Percentiles rank a stretch among this genome's conserved stretches.
Evolutionary conservation across 108 stramenopile genomes (phyloP).

Genomic region (Nitzschia palea): DNA sequence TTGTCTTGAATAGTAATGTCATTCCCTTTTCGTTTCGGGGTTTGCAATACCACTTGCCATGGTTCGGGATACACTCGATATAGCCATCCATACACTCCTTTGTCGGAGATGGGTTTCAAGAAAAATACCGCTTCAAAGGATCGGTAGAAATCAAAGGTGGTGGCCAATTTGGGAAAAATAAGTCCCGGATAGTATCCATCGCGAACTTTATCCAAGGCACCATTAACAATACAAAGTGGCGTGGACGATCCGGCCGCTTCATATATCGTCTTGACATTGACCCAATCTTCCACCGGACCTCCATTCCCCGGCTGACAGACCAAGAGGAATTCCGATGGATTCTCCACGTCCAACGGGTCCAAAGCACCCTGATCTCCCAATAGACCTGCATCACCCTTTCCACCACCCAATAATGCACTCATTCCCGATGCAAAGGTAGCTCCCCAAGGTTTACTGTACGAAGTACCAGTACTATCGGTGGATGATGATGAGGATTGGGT

Average conservation of each 20-base stretch:
- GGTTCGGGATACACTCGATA: slow-evolving; percentile 78
- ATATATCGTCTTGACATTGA: slow-evolving; percentile 75
- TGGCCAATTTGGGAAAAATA: slow-evolving; percentile 82
- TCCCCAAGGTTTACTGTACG: slow-evolving; percentile 81
- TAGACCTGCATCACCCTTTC: slow-evolving; percentile 58
- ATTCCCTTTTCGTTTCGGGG: background rate
- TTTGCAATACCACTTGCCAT: slow-evolving; percentile 77
- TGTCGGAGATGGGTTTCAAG: slow-evolving; percentile 76
- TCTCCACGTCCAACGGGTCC: slow-evolving; percentile 47
- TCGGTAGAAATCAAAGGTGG: slow-evolving; percentile 70
- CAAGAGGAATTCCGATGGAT: slow-evolving; percentile 35
- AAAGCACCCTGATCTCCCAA: slow-evolving; percentile 61
- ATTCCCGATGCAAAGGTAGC: slow-evolving; percentile 64
- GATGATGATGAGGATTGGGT: background rate
- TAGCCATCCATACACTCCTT: slow-evolving; percentile 73
- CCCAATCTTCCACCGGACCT: slow-evolving; percentile 91
- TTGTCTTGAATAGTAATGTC: slow-evolving; percentile 30
- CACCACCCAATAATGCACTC: slow-evolving; percentile 56
- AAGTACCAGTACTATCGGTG: background rate
- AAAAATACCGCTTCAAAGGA: slow-evolving; percentile 65
- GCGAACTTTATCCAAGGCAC: slow-evolving; percentile 85
- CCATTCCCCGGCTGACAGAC: slow-evolving; percentile 88
- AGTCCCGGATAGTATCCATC: slow-evolving; percentile 79
- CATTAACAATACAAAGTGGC: slow-evolving; percentile 70
- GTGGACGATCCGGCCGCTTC: background rate